phyloP scores from a whole-genome alignment of 345 rosid genomes.

The Salix viminalis region DNA sequence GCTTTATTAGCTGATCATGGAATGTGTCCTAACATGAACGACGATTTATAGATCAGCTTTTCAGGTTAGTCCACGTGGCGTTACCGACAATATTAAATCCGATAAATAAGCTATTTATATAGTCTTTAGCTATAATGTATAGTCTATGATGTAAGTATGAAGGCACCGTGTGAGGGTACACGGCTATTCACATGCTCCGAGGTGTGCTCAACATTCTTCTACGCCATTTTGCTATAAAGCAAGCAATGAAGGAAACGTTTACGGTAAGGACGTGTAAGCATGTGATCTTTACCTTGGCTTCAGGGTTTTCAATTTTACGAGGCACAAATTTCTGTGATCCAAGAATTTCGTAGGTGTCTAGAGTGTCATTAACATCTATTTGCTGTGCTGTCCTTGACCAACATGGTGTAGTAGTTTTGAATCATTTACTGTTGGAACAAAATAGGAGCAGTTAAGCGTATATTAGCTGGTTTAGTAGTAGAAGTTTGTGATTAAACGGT shows the following conservation, averaged over 20 bases:
- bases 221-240: constrained; percentile 4
- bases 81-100: constrained; percentile 1
- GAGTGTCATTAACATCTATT: neutral
- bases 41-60: constrained; percentile 21
- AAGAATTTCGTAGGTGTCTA: constrained; percentile 2
- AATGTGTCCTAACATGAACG: neutral
- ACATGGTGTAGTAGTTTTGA: too few species aligned
- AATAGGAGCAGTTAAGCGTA: too few species aligned
- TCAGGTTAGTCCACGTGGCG: constrained; percentile 6
- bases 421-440: too few species aligned
- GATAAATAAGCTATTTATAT: neutral
- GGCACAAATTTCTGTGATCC: constrained; percentile 21
- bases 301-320: constrained; percentile 12
- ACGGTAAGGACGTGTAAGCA: constrained; percentile 29
- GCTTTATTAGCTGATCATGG: neutral
- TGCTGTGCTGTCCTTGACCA: neutral
- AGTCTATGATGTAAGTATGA: neutral
- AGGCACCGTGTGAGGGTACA: constrained; percentile 21
- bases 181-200: constrained; percentile 32
- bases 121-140: neutral
- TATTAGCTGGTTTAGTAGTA: too few species aligned
- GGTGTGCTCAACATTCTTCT: constrained; percentile 24
- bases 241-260: neutral
- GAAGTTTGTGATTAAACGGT: too few species aligned
- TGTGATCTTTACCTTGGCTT: constrained; percentile 31